phyloP scores from a whole-genome alignment of 192 early-diverging fungal genomes.

The Physocladia obscura region DNA sequence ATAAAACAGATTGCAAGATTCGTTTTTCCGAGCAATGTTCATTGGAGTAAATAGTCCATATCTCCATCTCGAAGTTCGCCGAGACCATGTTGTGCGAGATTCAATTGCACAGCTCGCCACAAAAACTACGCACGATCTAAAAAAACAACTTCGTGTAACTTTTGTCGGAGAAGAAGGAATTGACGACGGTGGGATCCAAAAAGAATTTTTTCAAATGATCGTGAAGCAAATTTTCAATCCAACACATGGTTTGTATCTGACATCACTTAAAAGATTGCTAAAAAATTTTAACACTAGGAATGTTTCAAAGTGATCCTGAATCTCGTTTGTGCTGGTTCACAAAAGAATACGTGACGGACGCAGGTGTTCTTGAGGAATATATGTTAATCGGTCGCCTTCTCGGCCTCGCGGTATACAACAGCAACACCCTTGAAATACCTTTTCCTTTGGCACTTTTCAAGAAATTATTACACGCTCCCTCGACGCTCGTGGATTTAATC shows the following conservation, averaged over 20 bases:
- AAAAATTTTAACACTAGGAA: slow-evolving; percentile 1
- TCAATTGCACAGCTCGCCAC: slow-evolving; percentile 64
- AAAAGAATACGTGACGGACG: slow-evolving; percentile 33
- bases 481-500: slow-evolving; percentile 68
- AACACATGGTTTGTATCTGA: slow-evolving; percentile 61
- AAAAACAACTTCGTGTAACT: slow-evolving; percentile 85
- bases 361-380: slow-evolving; percentile 54
- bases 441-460: slow-evolving; percentile 82
- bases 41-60: slow-evolving; percentile 54
- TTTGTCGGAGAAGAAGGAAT: slow-evolving; percentile 92
- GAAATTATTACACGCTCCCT: slow-evolving; percentile 68
- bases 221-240: slow-evolving; percentile 78
- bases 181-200: slow-evolving; percentile 90
- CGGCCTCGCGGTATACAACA: slow-evolving; percentile 90
- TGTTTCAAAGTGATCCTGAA: slow-evolving; percentile 60
- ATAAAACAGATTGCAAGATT: slow-evolving; percentile 42
- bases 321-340: slow-evolving; percentile 77
- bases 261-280: not conserved
- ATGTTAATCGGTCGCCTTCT: slow-evolving; percentile 74
- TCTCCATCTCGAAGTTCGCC: slow-evolving; percentile 42
- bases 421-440: slow-evolving; percentile 81
- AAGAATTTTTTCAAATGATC: slow-evolving; percentile 91
- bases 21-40: slow-evolving; percentile 54
- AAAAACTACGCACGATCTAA: slow-evolving; percentile 80
- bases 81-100: slow-evolving; percentile 42